phyloP scores from a whole-genome alignment of 768 basidiomycete species.

The Pisolithus albus region DNA sequence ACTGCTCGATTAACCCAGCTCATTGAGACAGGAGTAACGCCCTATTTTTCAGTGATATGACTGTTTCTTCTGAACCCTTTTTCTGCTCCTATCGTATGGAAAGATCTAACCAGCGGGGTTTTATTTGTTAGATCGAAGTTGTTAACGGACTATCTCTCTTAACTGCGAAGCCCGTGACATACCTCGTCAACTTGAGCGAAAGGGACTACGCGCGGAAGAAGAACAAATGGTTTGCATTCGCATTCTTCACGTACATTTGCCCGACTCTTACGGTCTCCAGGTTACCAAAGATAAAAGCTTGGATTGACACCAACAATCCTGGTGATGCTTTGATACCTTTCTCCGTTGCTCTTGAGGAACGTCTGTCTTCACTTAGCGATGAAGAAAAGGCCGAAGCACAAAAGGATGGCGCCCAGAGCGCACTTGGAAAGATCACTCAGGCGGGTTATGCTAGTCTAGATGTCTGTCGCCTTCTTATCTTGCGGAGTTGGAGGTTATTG shows the following conservation, averaged over 20 bases:
- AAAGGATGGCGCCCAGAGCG: slow-evolving; percentile 67
- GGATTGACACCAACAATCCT: slow-evolving; percentile 96
- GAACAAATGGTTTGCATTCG: slow-evolving; percentile 79
- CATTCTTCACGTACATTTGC: background rate
- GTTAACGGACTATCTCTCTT: slow-evolving; percentile 85
- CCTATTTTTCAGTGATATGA: slow-evolving; percentile 69
- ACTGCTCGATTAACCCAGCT: slow-evolving; percentile 90
- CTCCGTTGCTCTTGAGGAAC: slow-evolving; percentile 92
- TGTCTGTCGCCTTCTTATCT: slow-evolving; percentile 36
- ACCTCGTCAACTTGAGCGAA: slow-evolving; percentile 96
- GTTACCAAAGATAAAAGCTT: slow-evolving; percentile 94
- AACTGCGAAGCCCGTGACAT: slow-evolving; percentile 95
- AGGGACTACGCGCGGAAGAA: slow-evolving; percentile 94
- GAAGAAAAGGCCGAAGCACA: slow-evolving; percentile 78
- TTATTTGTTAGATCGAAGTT: slow-evolving; percentile 63
- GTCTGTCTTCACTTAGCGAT: slow-evolving; percentile 51
- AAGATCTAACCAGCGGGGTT: slow-evolving; percentile 12
- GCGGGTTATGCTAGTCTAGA: slow-evolving; percentile 87
- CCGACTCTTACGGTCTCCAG: slow-evolving; percentile 28
- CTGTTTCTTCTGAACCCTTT: slow-evolving; percentile 34
- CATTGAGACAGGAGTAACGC: slow-evolving; percentile 93
- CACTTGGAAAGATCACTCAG: slow-evolving; percentile 89
- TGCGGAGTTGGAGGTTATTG: background rate
- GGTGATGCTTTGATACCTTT: slow-evolving; percentile 96
- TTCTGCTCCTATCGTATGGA: background rate